Evolutionary conservation across 2,329 filamentous ascomycete species (phyloP).

Genomic region (Plectosphaerella cucumerina): DNA sequence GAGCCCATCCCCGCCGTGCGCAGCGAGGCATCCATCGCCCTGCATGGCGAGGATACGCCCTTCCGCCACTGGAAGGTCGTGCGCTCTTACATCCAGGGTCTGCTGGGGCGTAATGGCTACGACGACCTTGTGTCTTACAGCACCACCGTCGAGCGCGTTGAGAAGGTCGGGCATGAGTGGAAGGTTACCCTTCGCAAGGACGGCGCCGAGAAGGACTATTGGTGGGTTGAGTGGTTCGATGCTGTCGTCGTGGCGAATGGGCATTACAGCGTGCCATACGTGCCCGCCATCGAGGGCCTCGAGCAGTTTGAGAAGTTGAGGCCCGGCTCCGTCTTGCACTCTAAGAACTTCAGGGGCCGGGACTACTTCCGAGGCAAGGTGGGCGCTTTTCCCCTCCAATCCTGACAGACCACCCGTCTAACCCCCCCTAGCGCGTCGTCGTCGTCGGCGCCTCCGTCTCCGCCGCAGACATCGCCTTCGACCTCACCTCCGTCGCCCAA

Average conservation of each 20-base stretch:
- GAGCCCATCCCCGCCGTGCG: slow-evolving; percentile 43
- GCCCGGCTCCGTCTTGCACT: slow-evolving; percentile 50
- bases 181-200: slow-evolving; percentile 43
- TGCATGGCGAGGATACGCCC: slow-evolving; percentile 53
- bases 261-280: slow-evolving; percentile 56
- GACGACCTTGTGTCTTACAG: slow-evolving; percentile 47
- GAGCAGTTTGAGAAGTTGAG: slow-evolving; percentile 37
- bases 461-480: slow-evolving; percentile 56
- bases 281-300: slow-evolving; percentile 45
- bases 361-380: slow-evolving; percentile 43
- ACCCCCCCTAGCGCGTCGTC: slow-evolving; percentile 43
- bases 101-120: slow-evolving; percentile 51
- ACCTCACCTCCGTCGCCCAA: slow-evolving; percentile 40
- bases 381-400: slow-evolving; percentile 3
- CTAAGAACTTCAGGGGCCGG: slow-evolving; percentile 47
- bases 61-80: slow-evolving; percentile 60
- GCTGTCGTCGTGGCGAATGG: slow-evolving; percentile 58
- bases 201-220: slow-evolving; percentile 39
- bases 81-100: slow-evolving; percentile 45
- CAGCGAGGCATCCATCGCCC: slow-evolving; percentile 21
- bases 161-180: slow-evolving; percentile 48
- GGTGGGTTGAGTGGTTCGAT: slow-evolving; percentile 62
- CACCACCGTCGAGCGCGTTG: slow-evolving; percentile 57
- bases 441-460: slow-evolving; percentile 63
- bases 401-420: background rate